Evolutionary conservation across 805 yeast genomes (phyloP), one percentile per base, ranked within the genome.

Genomic region (Myxozyma nipponensis): DNA sequence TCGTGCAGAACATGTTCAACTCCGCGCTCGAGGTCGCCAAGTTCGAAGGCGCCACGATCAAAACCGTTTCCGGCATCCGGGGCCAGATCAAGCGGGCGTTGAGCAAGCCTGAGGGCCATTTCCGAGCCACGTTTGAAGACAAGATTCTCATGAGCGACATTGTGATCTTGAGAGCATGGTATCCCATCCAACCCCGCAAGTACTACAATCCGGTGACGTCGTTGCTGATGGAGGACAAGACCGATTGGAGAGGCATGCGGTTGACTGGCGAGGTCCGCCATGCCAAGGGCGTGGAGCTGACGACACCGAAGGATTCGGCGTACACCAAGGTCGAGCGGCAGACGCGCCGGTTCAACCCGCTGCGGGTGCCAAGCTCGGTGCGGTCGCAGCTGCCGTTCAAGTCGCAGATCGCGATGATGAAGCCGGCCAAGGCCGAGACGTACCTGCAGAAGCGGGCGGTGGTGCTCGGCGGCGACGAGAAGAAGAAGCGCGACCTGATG

Each of bases 191-290:
- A 58, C 86, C 93, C 15, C 84, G 91, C 68, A 82, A 82, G 67
- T 93, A 88, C 70, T 95, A 91, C 70, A 95, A 93, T 65, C 98
- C 98, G 1, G 98, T 93, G 19, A 86, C 97, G 0, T 93, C 98
- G 1, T 73, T 91, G 65, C 74, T 95, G 62, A 69, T 90, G 51
- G 65, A 72, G 32, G 79, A 88, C 59, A 93, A 93, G 70, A 73
- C 76, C 28, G 86, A 86, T 63, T 93, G 99, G 99, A 79, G 79
- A 63, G 99, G 99, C 56, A 89, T 93, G 95, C 79, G 95, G 65
- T 75, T 91, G 55, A 93, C 97, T 0, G 98, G 98, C 50, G 84
- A 84, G 62, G 89, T 93, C 39, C 80, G 98, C 63, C 91, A 93
- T 21, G 95, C 77, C 22, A 68, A 76, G 59, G 77, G 76, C 35